Conservation (phyloP, 306 rosid genomes). For the Trifolium dubium region DNA sequence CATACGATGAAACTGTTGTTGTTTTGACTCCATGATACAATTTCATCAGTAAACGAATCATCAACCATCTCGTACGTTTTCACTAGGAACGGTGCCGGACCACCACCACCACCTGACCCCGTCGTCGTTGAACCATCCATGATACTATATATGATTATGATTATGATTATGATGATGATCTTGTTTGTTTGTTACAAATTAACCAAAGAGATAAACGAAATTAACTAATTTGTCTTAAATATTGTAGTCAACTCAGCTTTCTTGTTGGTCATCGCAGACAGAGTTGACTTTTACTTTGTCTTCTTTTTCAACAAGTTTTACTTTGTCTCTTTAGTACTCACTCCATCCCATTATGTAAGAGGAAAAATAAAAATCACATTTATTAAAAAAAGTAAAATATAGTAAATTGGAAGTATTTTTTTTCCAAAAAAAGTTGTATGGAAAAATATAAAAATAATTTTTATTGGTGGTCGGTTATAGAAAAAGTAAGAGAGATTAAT, state of each 20-base stretch:
- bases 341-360: no score
- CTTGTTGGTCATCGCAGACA: neutral
- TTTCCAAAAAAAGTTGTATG: no score
- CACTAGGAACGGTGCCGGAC: slow-evolving; percentile 75
- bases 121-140: neutral
- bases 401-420: no score
- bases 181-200: neutral
- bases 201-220: no score
- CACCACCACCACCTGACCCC: neutral
- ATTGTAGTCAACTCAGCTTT: neutral
- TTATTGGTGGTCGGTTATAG: no score
- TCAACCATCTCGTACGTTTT: slow-evolving; percentile 95
- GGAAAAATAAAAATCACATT: no score
- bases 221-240: neutral
- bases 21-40: slow-evolving; percentile 79
- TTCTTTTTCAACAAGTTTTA: no score
- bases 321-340: no score
- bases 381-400: no score
- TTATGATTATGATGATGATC: neutral
- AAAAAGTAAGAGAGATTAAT: no score
- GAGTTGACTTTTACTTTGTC: neutral
- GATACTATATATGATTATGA: no score
- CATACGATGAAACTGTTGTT: slow-evolving; percentile 82
- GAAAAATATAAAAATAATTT: no score
- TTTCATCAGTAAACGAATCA: slow-evolving; percentile 68